Percentiles rank a stretch among this genome's conserved stretches.
phyloP scores from a whole-genome alignment of 805 yeast genomes.

The Yarrowia deformans region DNA sequence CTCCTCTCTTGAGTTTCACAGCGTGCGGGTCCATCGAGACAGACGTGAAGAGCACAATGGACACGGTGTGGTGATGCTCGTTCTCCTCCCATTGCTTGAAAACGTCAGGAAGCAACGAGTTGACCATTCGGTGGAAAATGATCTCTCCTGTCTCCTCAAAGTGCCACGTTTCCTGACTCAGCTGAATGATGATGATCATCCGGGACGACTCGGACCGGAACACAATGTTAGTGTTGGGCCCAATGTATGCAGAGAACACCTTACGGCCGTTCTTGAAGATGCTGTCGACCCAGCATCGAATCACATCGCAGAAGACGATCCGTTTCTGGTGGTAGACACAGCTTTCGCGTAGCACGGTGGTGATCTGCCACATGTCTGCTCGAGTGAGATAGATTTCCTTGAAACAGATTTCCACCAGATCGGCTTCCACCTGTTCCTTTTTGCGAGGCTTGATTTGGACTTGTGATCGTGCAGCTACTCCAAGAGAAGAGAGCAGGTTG shows the following conservation, averaged over 20 bases:
- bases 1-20: slow-evolving; percentile 65
- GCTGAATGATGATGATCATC: slow-evolving; percentile 80
- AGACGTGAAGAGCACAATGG: slow-evolving; percentile 86
- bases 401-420: slow-evolving; percentile 79
- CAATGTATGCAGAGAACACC: slow-evolving; percentile 77
- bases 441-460: slow-evolving; percentile 44
- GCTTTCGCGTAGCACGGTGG: slow-evolving; percentile 63
- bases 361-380: slow-evolving; percentile 91
- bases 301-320: slow-evolving; percentile 65
- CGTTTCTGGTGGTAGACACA: slow-evolving; percentile 75
- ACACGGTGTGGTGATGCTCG: slow-evolving; percentile 88
- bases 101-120: slow-evolving; percentile 88
- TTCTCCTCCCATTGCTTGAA: slow-evolving; percentile 86
- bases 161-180: slow-evolving; percentile 97
- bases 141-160: slow-evolving; percentile 97
- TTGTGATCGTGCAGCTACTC: slow-evolving; percentile 68
- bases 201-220: slow-evolving; percentile 92
- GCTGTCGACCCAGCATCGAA: slow-evolving; percentile 69
- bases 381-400: slow-evolving; percentile 83
- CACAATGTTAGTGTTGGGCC: slow-evolving; percentile 74
- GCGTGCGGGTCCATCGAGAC: slow-evolving; percentile 58
- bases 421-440: slow-evolving; percentile 66
- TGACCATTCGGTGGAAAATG: slow-evolving; percentile 88
- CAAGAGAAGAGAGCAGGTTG: slow-evolving; percentile 52
- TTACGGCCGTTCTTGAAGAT: slow-evolving; percentile 73